These are phyloP conservation scores for Diophrys sp. DNA, from an alignment of 73 alveolate genomes.

Conservation along the genomic window DNA sequence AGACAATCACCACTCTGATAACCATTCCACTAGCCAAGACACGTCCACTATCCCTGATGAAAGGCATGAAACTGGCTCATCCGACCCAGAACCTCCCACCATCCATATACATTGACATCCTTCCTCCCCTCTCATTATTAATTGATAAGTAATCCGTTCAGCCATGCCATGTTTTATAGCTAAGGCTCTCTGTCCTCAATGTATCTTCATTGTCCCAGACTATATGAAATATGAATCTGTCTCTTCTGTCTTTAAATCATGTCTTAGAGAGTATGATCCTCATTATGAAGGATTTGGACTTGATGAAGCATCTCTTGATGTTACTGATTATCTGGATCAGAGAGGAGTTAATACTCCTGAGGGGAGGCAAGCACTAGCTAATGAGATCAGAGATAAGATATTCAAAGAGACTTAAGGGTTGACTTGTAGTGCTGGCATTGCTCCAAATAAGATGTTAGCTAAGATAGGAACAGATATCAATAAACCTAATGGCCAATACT, in stretches of 20 bases:
- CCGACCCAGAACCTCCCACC: no score
- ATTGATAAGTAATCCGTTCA: constrained; percentile 93
- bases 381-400: constrained; percentile 75
- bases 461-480: constrained; percentile 91
- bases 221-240: constrained; percentile 74
- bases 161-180: constrained; percentile 99
- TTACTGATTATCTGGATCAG: constrained; percentile 74
- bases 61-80: no score
- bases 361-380: constrained; percentile 72
- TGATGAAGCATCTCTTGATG: constrained; percentile 96
- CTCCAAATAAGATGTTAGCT: constrained; percentile 98
- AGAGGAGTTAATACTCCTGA: constrained; percentile 60
- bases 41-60: no score
- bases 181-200: constrained; percentile 93
- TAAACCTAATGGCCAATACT: constrained; percentile 97
- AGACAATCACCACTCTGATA: no score
- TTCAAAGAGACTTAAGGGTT: constrained; percentile 77
- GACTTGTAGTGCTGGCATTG: constrained; percentile 98
- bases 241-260: constrained; percentile 57
- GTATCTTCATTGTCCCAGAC: constrained; percentile 75
- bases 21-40: no score
- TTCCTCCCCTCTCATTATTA: no score
- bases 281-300: constrained; percentile 85
- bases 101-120: no score
- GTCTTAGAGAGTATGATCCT: constrained; percentile 85